Base-by-base conservation (phyloP, 257 asterid species). In the Eucommia ulmoides region DNA sequence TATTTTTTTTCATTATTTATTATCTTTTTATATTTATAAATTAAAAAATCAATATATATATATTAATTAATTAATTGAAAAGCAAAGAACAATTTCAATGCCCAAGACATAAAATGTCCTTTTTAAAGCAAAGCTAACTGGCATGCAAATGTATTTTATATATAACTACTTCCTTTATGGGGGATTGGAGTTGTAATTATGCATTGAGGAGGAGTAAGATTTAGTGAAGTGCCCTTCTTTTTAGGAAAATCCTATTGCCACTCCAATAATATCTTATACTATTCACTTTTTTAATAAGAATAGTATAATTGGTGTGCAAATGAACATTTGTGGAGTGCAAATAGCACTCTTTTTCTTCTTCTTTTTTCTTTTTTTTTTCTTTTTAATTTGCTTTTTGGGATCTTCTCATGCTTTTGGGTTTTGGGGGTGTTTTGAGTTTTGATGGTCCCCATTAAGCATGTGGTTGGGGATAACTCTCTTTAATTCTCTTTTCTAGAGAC, bases 381-480 rank as follows among this genome's bases (percentile, higher is more conserved):
- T 54, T 23, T 45, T 17, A 23, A 29, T 21, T 23, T 50, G 20
- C 53, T 26, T 56, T 55, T 60, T 53, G 68, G 65, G 56, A 59
- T 53, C 61, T 45, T 53, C 53, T 64, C 45, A 47, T 63, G 47
- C 61, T 60, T 50, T 33, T 52, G 11, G 24, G 41, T n/a, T n/a
- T n/a, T n/a, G n/a, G n/a, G n/a, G n/a, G n/a, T n/a, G n/a, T n/a
- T n/a, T n/a, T n/a, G n/a, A n/a, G 23, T 24, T 35, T 51, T 53
- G 54, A 48, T 66, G 69, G 64, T 66, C 70, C 67, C 58, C n/a
- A 41, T 54, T 51, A 44, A 41, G 52, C 73, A 65, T 62, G 70
- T 66, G 65, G 55, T 8, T 42, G 24, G 66, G 53, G 23, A 24
- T 16, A 33, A 19, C 66, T n/a, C 20, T 12, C 33, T 33, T 7